phyloP scores from a whole-genome alignment of 345 rosid species.

The Bruguiera gymnorhiza region DNA sequence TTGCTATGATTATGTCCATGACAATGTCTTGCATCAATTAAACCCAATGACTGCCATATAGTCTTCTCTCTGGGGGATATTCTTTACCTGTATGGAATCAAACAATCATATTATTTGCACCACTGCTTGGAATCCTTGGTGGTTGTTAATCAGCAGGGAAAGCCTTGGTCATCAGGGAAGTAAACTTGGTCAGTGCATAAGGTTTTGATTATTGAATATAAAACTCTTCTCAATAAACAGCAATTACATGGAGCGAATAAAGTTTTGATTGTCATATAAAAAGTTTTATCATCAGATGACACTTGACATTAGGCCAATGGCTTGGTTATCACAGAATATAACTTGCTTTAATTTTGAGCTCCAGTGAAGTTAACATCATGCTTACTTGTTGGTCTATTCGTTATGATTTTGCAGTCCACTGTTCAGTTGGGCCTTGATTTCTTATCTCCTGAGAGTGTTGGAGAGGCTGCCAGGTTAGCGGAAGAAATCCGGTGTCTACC shows the following conservation, averaged over 20 bases:
- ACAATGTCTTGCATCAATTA: not conserved
- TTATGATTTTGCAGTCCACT: conserved; percentile 58
- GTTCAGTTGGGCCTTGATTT: conserved; percentile 90
- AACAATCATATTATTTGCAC: not conserved
- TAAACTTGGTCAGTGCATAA: not conserved
- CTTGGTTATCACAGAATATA: no score
- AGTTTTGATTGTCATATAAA: no score
- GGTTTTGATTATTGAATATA: not conserved
- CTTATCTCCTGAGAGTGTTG: conserved; percentile 87
- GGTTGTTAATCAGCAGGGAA: not conserved
- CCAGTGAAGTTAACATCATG: not conserved
- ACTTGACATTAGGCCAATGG: no score
- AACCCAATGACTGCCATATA: no score
- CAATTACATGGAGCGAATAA: not conserved
- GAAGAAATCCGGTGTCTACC: conserved; percentile 83
- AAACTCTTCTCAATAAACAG: not conserved
- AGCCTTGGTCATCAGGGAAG: not conserved
- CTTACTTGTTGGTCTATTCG: not conserved
- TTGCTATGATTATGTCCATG: not conserved
- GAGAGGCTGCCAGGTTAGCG: conserved; percentile 67
- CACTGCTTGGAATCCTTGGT: not conserved
- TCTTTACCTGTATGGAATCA: not conserved
- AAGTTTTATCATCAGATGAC: no score
- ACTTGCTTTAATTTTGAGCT: not conserved
- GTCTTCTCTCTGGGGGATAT: no score